phyloP scores from a whole-genome alignment of 2,329 filamentous ascomycete species.

The Ophiostoma tasmaniense region DNA sequence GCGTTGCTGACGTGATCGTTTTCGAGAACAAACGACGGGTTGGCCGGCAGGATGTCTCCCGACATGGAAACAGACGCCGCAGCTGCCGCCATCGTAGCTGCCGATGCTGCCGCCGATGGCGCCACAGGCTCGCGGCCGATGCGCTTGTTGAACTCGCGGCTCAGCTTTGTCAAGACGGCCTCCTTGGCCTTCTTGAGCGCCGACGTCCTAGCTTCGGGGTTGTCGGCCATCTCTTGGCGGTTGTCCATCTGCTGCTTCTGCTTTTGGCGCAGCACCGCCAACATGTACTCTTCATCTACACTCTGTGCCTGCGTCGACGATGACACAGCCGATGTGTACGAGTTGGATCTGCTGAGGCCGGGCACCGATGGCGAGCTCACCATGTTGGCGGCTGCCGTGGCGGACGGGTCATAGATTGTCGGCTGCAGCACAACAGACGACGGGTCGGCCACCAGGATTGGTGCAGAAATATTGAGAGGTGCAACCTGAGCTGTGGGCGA shows the following conservation, averaged over 20 bases:
- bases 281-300: conserved; percentile 38
- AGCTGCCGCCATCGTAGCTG: conserved; percentile 12
- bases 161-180: conserved; percentile 51
- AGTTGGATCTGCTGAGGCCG: conserved; percentile 6
- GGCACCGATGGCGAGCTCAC: background rate
- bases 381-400: conserved; percentile 14
- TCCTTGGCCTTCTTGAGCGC: conserved; percentile 52
- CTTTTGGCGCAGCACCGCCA: conserved; percentile 52
- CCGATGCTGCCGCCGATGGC: conserved; percentile 9
- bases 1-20: background rate
- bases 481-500: conserved; percentile 13
- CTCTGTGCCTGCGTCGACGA: background rate
- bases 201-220: conserved; percentile 44
- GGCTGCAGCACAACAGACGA: conserved; percentile 47
- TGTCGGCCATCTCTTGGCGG: conserved; percentile 36
- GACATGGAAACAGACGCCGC: conserved; percentile 23
- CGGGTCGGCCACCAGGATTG: conserved; percentile 41
- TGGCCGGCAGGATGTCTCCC: conserved; percentile 17
- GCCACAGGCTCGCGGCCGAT: conserved; percentile 19
- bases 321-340: conserved; percentile 7
- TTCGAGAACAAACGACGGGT: background rate
- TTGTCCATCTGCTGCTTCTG: conserved; percentile 48
- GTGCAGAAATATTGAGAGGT: conserved; percentile 37
- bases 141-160: conserved; percentile 38
- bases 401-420: conserved; percentile 45